Evolutionary conservation across 2,329 filamentous ascomycete species (phyloP).

Genomic region (Cordyceps fumosorosea): DNA sequence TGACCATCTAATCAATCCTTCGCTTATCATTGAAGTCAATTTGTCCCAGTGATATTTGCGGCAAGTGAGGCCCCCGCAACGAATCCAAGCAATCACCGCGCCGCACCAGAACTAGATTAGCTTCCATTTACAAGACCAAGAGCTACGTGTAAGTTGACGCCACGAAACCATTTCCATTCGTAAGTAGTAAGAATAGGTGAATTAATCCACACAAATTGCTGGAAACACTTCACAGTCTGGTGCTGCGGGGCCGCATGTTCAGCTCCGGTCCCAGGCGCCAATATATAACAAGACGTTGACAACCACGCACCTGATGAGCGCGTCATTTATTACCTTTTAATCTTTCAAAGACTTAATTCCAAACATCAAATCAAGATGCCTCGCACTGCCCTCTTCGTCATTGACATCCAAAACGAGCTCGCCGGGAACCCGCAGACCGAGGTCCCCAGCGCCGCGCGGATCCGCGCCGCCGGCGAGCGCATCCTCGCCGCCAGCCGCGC

Average conservation of each 20-base stretch:
- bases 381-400: constrained; percentile 24
- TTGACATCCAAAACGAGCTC: constrained; percentile 29
- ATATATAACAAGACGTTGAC: not conserved
- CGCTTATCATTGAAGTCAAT: too few relatives aligned
- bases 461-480: constrained; percentile 17
- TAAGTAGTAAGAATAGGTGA: not conserved
- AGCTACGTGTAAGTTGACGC: not conserved
- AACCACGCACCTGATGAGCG: not conserved
- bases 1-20: too few relatives aligned
- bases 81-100: too few relatives aligned
- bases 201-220: not conserved
- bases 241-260: constrained; percentile 1
- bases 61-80: too few relatives aligned
- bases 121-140: too few relatives aligned
- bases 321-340: too few relatives aligned
- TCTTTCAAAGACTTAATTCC: not conserved
- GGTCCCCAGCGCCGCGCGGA: constrained; percentile 21
- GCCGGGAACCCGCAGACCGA: constrained; percentile 19
- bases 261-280: not conserved
- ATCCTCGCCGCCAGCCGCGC: constrained; percentile 20
- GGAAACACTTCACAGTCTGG: not conserved
- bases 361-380: not conserved
- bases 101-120: too few relatives aligned
- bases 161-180: not conserved
- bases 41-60: too few relatives aligned